These are phyloP conservation scores for Talaromyces adpressus DNA, from an alignment of 495 filamentous ascomycete genomes.

Conservation along the genomic window DNA sequence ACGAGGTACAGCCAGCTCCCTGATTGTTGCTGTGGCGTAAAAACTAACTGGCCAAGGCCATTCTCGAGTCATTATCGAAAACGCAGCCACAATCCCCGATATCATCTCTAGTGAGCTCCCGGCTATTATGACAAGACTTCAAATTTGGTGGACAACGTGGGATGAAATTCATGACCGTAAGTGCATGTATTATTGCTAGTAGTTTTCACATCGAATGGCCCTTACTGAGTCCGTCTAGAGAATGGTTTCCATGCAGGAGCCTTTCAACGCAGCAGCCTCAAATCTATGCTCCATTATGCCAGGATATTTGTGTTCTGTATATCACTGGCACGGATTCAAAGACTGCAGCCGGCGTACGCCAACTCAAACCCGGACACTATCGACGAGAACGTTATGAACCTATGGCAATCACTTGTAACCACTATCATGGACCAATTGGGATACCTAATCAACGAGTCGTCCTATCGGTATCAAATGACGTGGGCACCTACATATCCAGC, in stretches of 20 bases:
- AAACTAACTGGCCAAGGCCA: conserved; percentile 13
- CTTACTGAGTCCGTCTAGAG: conserved; percentile 13
- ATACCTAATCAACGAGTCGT: conserved; percentile 28
- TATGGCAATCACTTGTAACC: conserved; percentile 33
- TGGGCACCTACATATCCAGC: conserved; percentile 38
- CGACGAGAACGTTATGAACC: conserved; percentile 20
- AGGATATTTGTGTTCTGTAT: conserved; percentile 33
- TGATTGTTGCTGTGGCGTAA: neutral
- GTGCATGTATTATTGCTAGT: conserved; percentile 4
- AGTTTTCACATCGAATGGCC: neutral
- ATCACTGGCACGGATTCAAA: conserved; percentile 33
- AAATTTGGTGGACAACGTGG: conserved; percentile 36
- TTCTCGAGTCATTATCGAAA: conserved; percentile 29
- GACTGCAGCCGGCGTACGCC: conserved; percentile 21
- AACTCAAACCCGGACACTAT: conserved; percentile 18
- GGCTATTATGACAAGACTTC: conserved; percentile 27
- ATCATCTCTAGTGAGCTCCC: conserved; percentile 27
- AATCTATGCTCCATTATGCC: conserved; percentile 32
- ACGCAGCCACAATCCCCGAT: conserved; percentile 19
- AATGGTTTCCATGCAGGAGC: conserved; percentile 35
- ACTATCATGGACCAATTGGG: conserved; percentile 33
- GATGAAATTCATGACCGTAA: conserved; percentile 37
- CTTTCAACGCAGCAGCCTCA: conserved; percentile 35
- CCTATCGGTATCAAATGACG: conserved; percentile 31
- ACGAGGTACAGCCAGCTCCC: conserved; percentile 16